phyloP scores from a whole-genome alignment of 176 grass and related monocot genomes.

The Otatea glauca region DNA sequence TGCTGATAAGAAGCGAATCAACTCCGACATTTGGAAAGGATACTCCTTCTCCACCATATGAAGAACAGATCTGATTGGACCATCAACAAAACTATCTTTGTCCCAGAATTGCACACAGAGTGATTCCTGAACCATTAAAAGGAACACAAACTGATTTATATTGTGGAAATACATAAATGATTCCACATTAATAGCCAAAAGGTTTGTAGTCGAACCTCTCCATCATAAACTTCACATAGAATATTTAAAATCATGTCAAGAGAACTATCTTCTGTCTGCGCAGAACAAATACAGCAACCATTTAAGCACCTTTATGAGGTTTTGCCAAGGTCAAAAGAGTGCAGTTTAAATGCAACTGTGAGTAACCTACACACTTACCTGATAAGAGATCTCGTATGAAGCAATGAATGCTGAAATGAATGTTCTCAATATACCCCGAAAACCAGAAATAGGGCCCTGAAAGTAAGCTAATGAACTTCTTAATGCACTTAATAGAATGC shows the following conservation, averaged over 20 bases:
- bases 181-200: no score
- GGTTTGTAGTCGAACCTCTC: no score
- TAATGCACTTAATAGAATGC: no score
- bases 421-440: slow-evolving; percentile 72
- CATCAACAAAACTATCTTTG: slow-evolving; percentile 86
- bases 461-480: no score
- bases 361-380: no score
- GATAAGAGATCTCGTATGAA: slow-evolving; percentile 82
- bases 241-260: slow-evolving; percentile 71
- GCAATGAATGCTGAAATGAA: slow-evolving; percentile 91
- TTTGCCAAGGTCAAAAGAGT: no score
- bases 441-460: slow-evolving; percentile 96
- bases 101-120: slow-evolving; percentile 98
- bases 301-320: no score
- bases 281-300: no score
- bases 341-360: no score
- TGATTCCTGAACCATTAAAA: no score
- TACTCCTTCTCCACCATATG: slow-evolving; percentile 89
- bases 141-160: no score
- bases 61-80: slow-evolving; percentile 89
- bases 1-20: slow-evolving; percentile 84
- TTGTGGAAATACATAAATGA: no score
- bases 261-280: slow-evolving; percentile 66
- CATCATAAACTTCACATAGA: slow-evolving; percentile 70
- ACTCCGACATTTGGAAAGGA: slow-evolving; percentile 61